Base-by-base conservation (phyloP, 108 stramenopile species). In the Cylindrotheca fusiformis region DNA sequence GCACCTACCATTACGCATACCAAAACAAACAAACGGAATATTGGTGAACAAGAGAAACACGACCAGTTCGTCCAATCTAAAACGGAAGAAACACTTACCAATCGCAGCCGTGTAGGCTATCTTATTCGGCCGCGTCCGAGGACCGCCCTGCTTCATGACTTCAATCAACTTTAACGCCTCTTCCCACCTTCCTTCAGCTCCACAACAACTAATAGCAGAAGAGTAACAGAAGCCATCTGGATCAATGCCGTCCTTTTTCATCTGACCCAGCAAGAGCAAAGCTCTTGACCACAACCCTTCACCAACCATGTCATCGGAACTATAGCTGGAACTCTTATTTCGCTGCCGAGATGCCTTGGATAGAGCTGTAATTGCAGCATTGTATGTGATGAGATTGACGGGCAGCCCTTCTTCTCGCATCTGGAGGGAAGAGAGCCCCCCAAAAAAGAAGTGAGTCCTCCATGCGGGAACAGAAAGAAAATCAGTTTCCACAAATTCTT, bases 301-400 rank as follows among this genome's bases (percentile, higher is more conserved):
- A 22, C 25, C 4, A 33, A 19, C 44, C 6, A 6, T 26, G 19
- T 14, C 33, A 55, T 44, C 52, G 32, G 12, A 27, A 3, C 20
- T 32, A n/a, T 1, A 22, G 14, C 33, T 29, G 6, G 57, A 22
- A 23, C 47, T 48, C 17, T 45, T 25, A 8, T 56, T 22, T 2
- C 26, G 22, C 4, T 36, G 49, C 49, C 60, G 52, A 45, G 69
- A 62, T 1, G 69, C 79, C 54, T 83, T 86, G 2, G 91, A 71
- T 17, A 92, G 53, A 2, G 91, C 91, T 24, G 80, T 75, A 17
- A 92, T 83, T 1, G 84, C 87, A 17, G 68, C 74, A 47, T 88
- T 88, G 74, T 93, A 93, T 4, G 88, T 93, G 26, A 87, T 89
- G 17, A 81, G 62, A 61, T 84, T 86, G 28, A 89, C 81, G 33